Conservation (phyloP, 2,329 filamentous ascomycete genomes). For the Scytalidium lignicola region DNA sequence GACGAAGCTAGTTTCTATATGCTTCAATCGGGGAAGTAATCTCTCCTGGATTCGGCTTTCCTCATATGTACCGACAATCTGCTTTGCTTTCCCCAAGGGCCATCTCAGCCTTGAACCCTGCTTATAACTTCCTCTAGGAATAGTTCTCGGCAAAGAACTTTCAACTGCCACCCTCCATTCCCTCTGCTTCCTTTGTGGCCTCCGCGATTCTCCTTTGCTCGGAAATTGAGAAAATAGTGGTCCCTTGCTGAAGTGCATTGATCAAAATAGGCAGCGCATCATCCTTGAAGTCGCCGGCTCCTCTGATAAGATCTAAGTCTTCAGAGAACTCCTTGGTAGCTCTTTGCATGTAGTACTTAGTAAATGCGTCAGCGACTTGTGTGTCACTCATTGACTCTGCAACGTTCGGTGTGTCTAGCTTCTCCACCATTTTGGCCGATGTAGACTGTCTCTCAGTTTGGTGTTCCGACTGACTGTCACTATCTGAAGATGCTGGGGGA, state of each 20-base stretch:
- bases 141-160: too few relatives aligned
- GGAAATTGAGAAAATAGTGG: conserved; percentile 51
- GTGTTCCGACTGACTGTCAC: conserved; percentile 6
- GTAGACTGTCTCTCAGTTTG: too few relatives aligned
- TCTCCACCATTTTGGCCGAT: too few relatives aligned
- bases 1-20: too few relatives aligned
- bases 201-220: conserved; percentile 36
- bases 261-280: conserved; percentile 62
- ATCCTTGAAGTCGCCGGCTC: conserved; percentile 64
- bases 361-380: conserved; percentile 38
- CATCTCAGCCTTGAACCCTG: too few relatives aligned
- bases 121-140: too few relatives aligned
- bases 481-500: conserved; percentile 14
- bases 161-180: not conserved
- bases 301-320: conserved; percentile 66
- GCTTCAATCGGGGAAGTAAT: too few relatives aligned
- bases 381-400: conserved; percentile 3
- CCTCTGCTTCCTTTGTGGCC: conserved; percentile 8
- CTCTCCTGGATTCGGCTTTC: too few relatives aligned
- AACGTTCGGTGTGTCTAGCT: not conserved
- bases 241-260: conserved; percentile 63
- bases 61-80: too few relatives aligned
- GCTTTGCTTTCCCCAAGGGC: too few relatives aligned
- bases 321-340: conserved; percentile 67
- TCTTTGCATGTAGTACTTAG: conserved; percentile 63